Base-by-base conservation (phyloP, 2,329 filamentous ascomycete genomes). In the Fusarium paranaense region DNA sequence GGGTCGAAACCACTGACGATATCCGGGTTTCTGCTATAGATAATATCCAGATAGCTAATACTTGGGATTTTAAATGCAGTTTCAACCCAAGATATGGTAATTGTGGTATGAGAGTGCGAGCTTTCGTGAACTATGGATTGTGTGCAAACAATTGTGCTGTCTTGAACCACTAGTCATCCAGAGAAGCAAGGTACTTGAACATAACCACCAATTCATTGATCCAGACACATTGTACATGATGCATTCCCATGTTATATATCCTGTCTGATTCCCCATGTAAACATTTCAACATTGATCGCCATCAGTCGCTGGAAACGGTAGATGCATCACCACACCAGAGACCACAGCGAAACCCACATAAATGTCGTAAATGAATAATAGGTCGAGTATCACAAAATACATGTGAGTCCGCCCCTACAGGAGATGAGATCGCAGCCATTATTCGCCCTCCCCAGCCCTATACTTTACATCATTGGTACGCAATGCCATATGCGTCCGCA, bases 371-470 rank as follows among this genome's bases (percentile, higher is more conserved):
- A 66, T 73, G 60, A 72, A 75, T 73, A 61, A 69, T 37, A 74
- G 69, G 63, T 78, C 70, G 74, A 74, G 67, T 71, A 68, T 77
- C 74, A 78, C 71, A 76, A 73, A 72, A 74, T 77, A 78, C 77
- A 79, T 76, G 75, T 73, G 66, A 78, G 77, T 61, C 74, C 66
- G 61, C 72, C 70, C 70, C 73, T 74, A 69, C 64, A 70, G 57
- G 80, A 81, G 78, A 77, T 80, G 78, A 81, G 77, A 79, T 77
- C 72, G 71, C 64, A 76, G 67, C 70, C 75, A 78, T 76, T 78
- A 77, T 66, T 70, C 69, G 65, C 71, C 73, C 69, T 32, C 25
- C 66, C 65, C 32, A 68, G 62, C 68, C 66, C 68, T 73, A 73
- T 78, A 75, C 77, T 78, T 76, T 79, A 78, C 77, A 78, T 74